Percentiles rank a stretch among this genome's conserved stretches.
These are phyloP conservation scores for Annulohypoxylon bovei DNA, from an alignment of 495 filamentous ascomycete species.

Conservation along the genomic window DNA sequence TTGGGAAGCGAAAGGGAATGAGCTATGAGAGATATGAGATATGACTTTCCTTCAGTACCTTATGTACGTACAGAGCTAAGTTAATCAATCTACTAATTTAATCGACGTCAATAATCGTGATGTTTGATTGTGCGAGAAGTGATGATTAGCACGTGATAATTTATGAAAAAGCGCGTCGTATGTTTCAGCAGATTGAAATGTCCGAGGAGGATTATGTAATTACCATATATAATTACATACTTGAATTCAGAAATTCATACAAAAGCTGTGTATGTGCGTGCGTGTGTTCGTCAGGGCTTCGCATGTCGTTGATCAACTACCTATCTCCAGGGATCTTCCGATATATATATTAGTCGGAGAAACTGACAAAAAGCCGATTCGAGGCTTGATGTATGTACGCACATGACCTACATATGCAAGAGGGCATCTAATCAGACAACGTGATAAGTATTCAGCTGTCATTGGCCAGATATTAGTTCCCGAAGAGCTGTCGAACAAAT, in stretches of 20 bases:
- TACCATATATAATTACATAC: neutral
- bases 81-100: conserved; percentile 17
- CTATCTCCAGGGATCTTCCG: neutral
- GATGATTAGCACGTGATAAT: neutral
- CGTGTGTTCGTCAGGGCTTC: neutral
- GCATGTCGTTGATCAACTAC: neutral
- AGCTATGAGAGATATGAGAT: conserved; percentile 24
- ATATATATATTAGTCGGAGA: neutral
- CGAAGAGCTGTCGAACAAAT: neutral
- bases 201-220: neutral
- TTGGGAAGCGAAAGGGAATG: neutral
- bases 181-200: neutral
- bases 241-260: neutral
- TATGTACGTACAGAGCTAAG: conserved; percentile 1
- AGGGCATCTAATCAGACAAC: conserved; percentile 8
- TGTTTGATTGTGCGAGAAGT: neutral
- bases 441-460: neutral
- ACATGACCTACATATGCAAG: conserved; percentile 2
- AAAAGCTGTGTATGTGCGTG: neutral
- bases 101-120: neutral
- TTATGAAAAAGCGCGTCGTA: too few relatives aligned
- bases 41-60: conserved; percentile 13
- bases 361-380: neutral
- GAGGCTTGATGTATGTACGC: neutral
- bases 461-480: conserved; percentile 18